Evolutionary conservation across 2,329 filamentous ascomycete genomes (phyloP), one percentile per base, ranked within the genome.

Genomic region (Paramyrothecium sp.): DNA sequence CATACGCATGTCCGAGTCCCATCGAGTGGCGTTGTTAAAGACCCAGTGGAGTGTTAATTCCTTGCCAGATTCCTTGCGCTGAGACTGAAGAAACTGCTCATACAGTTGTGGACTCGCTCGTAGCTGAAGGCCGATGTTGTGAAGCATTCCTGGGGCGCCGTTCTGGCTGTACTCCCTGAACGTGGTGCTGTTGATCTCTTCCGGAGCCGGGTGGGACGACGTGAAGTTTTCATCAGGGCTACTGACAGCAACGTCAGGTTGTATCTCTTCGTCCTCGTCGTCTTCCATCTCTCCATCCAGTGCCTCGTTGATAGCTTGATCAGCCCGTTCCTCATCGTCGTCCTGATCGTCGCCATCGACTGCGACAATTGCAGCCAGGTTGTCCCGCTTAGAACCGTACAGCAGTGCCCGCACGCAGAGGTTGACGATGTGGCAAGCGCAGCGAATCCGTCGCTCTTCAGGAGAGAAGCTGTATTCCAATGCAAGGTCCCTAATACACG

Each of bases 351-450:
- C n/a, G n/a, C n/a, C n/a, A n/a, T 48, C 34, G 34, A n/a, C 34
- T 41, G 34, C 34, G 11, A 41, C 34, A 41, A 41, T 41, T 41
- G 34, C 34, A 33, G 22, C 34, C n/a, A n/a, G n/a, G n/a, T 33
- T 33, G 22, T 55, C 48, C 34, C 48, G 26, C 23, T 55, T n/a
- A n/a, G n/a, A n/a, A 21, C 46, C 46, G 48, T 55, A 55, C 46
- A 55, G 47, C 46, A 55, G 33, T 23, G 54, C 54, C 23, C 26
- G 47, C 4, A 26, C 54, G 20, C 16, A 13, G n/a, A 49, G 23
- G 41, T 55, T 55, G 16, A 55, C 22, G 48, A 34, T 34, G 23
- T 54, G 41, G 17, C 16, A 26, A 47, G 54, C 54, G 54, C 46
- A 55, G 41, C 46, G 30, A 44, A 55, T 49, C 23, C 46, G 46